Evolutionary conservation across 75 land plant species (phyloP), one percentile per base, ranked within the genome.

Genomic region (Selaginella tamariscina): DNA sequence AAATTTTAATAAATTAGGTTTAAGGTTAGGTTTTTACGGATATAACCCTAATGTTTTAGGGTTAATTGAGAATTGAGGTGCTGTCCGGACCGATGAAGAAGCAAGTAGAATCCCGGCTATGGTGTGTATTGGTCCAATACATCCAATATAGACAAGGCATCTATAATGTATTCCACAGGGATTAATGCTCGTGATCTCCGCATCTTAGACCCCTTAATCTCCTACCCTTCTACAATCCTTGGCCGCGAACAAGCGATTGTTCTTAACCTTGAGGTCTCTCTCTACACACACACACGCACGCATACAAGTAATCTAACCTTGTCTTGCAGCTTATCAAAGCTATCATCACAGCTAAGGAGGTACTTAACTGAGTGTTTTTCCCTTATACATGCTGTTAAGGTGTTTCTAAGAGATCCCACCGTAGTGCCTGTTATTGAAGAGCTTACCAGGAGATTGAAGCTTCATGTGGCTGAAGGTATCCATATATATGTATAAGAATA

Each of bases 161-260:
- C 73, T 20, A 82, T 88, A 23, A 86, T 88, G 93, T 73, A 68
- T 5, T 71, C 85, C 2, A 70, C 79, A 0, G 75, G 67, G 28
- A 71, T 88, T 32, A 79, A 77, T 15, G 86, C 93, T 11, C 86
- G 93, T 1, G 92, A 88, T 49, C 77, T 88, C 0, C 70, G 92
- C 27, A 59, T 88, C n/a, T 66, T 88, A 29, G 92, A 88, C 59
- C 86, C 91, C 0, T 62, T 86, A 54, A 32, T 88, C 2, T 74
- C 80, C 13, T 86, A 88, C 67, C 91, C 91, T 1, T 86, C 88
- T 18, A 76, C 89, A 27, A 86, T 88, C 20, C 71, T 86, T 70
- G 81, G 81, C 26, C 72, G 85, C 60, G 84, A 78, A 76, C 54
- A 67, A 15, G 85, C 81, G 0, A 84, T 79, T 33, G 86, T 76